Conservation (phyloP, 441 rosid species). For the Breynia disticha region DNA sequence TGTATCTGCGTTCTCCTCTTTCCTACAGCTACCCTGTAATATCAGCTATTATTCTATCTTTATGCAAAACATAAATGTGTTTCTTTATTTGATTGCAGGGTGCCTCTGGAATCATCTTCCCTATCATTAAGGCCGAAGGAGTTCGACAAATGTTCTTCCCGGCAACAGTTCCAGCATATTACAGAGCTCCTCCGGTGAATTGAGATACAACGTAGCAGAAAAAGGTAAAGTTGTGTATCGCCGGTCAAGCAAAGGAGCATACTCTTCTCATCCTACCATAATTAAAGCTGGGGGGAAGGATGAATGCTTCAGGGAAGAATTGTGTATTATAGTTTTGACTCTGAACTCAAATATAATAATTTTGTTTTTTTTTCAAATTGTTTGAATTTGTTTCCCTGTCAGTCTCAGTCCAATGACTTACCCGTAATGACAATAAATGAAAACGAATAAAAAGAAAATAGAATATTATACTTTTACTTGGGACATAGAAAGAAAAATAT, state of each 20-base stretch:
- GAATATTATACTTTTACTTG: too few species aligned
- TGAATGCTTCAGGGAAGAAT: background rate
- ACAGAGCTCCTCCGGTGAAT: conserved; percentile 50
- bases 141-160: too few species aligned
- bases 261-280: background rate
- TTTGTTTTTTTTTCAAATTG: background rate
- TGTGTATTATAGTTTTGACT: conserved; percentile 2
- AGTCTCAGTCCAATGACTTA: too few species aligned
- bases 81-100: background rate
- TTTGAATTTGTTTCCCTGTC: background rate
- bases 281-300: background rate
- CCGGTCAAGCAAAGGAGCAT: background rate
- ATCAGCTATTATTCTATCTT: background rate
- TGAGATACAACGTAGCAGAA: conserved; percentile 3
- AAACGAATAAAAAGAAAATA: too few species aligned
- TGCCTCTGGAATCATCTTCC: too few species aligned
- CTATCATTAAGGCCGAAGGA: too few species aligned
- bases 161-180: conserved; percentile 26
- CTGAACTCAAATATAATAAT: background rate
- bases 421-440: too few species aligned
- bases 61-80: too few species aligned
- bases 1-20: too few species aligned
- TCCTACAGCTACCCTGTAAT: too few species aligned
- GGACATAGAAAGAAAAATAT: too few species aligned
- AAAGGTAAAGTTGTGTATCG: background rate